phyloP scores from a whole-genome alignment of 75 land plant species.

The Picea glauca region DNA sequence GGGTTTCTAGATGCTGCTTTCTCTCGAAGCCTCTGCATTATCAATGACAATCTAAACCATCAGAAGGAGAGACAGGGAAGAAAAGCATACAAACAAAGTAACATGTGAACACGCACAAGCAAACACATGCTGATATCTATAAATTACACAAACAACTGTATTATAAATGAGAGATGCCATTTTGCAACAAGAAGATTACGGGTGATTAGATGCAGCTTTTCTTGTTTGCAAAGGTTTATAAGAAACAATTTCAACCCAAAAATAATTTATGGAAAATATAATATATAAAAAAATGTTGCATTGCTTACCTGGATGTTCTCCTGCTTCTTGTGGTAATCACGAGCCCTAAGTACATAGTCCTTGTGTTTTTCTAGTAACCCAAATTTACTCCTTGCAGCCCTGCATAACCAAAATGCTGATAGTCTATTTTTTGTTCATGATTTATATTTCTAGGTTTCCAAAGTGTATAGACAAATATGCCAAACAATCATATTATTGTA shows the following conservation, averaged over 20 bases:
- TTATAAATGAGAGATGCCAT: too few relatives aligned
- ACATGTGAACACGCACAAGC: too few relatives aligned
- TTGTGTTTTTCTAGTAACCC: not conserved
- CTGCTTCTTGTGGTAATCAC: slow-evolving; percentile 76
- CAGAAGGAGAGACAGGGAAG: not conserved
- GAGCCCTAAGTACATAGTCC: slow-evolving; percentile 84
- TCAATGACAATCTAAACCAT: not conserved
- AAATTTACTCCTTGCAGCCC: slow-evolving; percentile 38
- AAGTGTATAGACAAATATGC: not conserved
- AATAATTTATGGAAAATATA: too few relatives aligned
- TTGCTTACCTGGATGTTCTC: slow-evolving; percentile 43
- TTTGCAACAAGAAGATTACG: too few relatives aligned
- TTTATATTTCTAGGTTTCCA: not conserved
- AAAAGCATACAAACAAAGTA: too few relatives aligned
- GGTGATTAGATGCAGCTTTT: too few relatives aligned
- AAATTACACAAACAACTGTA: too few relatives aligned
- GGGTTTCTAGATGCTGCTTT: slow-evolving; percentile 89
- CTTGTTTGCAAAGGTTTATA: too few relatives aligned
- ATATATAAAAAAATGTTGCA: not conserved
- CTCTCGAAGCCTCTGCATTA: slow-evolving; percentile 65
- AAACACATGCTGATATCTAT: too few relatives aligned
- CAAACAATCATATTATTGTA: not conserved
- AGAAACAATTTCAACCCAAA: too few relatives aligned
- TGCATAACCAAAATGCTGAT: slow-evolving; percentile 11
- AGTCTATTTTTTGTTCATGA: not conserved